These are phyloP conservation scores for Verbascum thapsus DNA, from an alignment of 257 asterid species.

Conservation along the genomic window DNA sequence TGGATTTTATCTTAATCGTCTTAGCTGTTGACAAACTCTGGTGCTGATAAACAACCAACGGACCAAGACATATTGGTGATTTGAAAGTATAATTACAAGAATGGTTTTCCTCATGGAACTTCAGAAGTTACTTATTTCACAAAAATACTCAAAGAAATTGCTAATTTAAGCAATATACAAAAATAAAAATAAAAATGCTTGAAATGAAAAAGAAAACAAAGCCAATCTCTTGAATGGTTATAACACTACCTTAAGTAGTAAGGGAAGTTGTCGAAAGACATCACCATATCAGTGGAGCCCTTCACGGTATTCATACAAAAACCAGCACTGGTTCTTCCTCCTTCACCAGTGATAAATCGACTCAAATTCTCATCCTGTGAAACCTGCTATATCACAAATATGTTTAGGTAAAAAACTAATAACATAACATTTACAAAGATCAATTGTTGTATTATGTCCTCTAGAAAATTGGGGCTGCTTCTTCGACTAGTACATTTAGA, in stretches of 20 bases:
- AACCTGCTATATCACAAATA: conserved; percentile 17
- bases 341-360: neutral
- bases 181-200: neutral
- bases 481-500: too few relatives aligned
- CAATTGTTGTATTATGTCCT: too few relatives aligned
- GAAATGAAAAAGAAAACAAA: neutral
- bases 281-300: neutral
- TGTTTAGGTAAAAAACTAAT: neutral
- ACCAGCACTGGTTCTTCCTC: neutral
- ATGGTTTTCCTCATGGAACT: neutral
- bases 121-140: neutral
- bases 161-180: neutral
- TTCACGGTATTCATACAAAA: too few relatives aligned
- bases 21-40: neutral
- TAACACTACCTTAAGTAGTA: conserved; percentile 21
- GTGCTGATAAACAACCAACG: neutral
- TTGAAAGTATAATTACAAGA: neutral
- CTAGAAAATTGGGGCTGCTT: too few relatives aligned
- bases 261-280: conserved; percentile 19
- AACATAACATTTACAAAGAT: too few relatives aligned
- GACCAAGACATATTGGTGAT: conserved; percentile 2
- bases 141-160: neutral
- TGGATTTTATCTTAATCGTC: neutral
- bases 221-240: neutral
- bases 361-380: neutral